Conservation (phyloP, 495 filamentous ascomycete species). For the Daldinia loculata region DNA sequence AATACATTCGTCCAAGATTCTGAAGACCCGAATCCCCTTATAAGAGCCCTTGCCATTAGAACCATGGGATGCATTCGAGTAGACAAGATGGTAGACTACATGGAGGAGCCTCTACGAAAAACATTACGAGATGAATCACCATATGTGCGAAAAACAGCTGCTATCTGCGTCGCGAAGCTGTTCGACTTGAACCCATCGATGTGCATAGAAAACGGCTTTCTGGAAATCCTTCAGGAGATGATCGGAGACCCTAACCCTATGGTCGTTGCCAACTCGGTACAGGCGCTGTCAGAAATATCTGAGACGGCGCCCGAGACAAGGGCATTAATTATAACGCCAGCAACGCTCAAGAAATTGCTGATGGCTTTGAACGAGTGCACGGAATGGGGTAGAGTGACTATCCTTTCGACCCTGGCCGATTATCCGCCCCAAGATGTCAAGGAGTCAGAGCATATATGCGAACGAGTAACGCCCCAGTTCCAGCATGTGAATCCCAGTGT, state of each 20-base stretch:
- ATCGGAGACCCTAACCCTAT: constrained; percentile 98
- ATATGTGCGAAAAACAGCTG: constrained; percentile 97
- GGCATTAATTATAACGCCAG: constrained; percentile 80
- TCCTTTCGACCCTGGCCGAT: constrained; percentile 87
- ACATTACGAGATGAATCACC: constrained; percentile 97
- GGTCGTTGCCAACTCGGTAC: constrained; percentile 97
- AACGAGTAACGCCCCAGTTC: constrained; percentile 94
- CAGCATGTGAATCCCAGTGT: constrained; percentile 98
- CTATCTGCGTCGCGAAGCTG: constrained; percentile 96
- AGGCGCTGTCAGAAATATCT: constrained; percentile 88
- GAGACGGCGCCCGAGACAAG: constrained; percentile 90
- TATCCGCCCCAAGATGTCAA: constrained; percentile 87
- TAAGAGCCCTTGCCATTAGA: constrained; percentile 91
- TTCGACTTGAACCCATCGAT: constrained; percentile 92
- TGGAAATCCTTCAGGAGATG: constrained; percentile 94
- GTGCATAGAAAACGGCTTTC: constrained; percentile 96
- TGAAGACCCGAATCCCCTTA: constrained; percentile 96
- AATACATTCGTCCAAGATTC: constrained; percentile 99
- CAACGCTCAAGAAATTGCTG: constrained; percentile 88
- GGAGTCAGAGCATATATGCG: constrained; percentile 98
- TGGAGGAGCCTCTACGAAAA: constrained; percentile 98
- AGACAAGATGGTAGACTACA: constrained; percentile 99
- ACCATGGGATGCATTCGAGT: constrained; percentile 99
- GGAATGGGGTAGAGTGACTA: constrained; percentile 98
- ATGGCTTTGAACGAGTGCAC: constrained; percentile 99